Evolutionary conservation across 1,139 yeast species (phyloP), one percentile per base, ranked within the genome.

Genomic region (Saccharomycopsis hybrid): DNA sequence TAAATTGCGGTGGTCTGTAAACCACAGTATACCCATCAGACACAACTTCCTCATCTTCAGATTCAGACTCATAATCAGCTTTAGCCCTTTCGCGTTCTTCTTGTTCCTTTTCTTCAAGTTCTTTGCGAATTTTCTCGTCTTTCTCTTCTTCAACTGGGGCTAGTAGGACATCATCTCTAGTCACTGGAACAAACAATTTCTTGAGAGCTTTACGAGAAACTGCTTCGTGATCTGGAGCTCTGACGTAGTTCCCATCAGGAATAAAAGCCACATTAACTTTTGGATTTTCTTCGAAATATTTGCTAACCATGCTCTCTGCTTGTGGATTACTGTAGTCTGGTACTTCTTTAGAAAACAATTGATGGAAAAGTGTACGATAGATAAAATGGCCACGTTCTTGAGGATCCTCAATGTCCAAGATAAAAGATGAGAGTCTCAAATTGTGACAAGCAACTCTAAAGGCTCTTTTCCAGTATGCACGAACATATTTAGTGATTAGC

Each of bases 181-280:
- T 85, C 2, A 92, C 97, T 0, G 87, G 78, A 3, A 86, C 82
- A 65, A 94, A 92, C 55, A 89, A 66, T 47, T 76, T 74, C 58
- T 77, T 80, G 37, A 83, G 76, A 57, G 73, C 78, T 44, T 72
- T 76, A 55, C 89, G 71, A 0, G 94, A 78, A 29, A 85, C 79
- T 7, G 82, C 80, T 61, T 89, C 97, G 55, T 78, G 77, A 53
- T 79, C 84, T 1, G 98, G 98, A 0, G 90, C 98, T 49, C 98
- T 77, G 38, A 89, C 80, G 60, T 78, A 84, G 45, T 71, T 71
- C 2, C 99, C 98, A 65, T 87, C 82, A 1, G 88, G 88, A 2
- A 83, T 76, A 61, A 85, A 85, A 47, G 69, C 73, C 2, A 84
- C 80, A 41, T 68, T 67, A 0, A 71, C 62, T 2, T 61, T 54